Evolutionary conservation across 2,329 filamentous ascomycete genomes (phyloP).

Genomic region (Raffaelea arxii): DNA sequence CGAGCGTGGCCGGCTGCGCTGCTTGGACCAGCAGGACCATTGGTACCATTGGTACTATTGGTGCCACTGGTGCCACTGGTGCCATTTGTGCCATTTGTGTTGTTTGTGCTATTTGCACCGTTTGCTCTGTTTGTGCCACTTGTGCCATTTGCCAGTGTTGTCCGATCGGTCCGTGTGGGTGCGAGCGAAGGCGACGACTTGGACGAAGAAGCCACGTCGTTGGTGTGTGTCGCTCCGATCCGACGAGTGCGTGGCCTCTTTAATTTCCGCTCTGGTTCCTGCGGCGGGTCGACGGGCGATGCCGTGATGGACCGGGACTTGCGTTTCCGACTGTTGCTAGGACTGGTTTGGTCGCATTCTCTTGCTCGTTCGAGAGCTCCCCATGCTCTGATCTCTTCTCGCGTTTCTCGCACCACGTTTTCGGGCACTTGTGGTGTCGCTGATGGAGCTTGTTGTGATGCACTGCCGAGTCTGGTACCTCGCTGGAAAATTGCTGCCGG

Average conservation of each 20-base stretch:
- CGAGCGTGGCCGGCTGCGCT: not conserved
- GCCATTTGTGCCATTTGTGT: not conserved
- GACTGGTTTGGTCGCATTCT: conserved; percentile 45
- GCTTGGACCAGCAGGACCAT: not conserved
- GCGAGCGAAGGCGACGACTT: conserved; percentile 12
- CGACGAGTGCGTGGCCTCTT: conserved; percentile 79
- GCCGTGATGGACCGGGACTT: conserved; percentile 61
- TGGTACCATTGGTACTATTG: not conserved
- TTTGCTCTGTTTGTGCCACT: no score
- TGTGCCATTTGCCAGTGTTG: not conserved
- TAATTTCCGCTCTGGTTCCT: conserved; percentile 69
- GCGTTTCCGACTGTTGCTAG: conserved; percentile 56
- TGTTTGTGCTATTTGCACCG: not conserved
- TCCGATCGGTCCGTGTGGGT: not conserved
- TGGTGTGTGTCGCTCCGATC: conserved; percentile 37
- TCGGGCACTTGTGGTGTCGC: no score
- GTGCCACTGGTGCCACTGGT: not conserved
- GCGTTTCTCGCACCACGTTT: conserved; percentile 47
- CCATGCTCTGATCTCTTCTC: conserved; percentile 80
- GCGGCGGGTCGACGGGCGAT: conserved; percentile 58
- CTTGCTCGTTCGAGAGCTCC: conserved; percentile 80
- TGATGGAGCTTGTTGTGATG: not conserved
- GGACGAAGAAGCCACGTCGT: conserved; percentile 32
- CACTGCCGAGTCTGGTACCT: conserved; percentile 38
- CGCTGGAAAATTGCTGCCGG: conserved; percentile 47